A percentile compares a stretch with the other conserved stretches of the same genome.
Evolutionary conservation across 2,329 filamentous ascomycete genomes (phyloP).

Genomic region (Coniochaeta prunicola): DNA sequence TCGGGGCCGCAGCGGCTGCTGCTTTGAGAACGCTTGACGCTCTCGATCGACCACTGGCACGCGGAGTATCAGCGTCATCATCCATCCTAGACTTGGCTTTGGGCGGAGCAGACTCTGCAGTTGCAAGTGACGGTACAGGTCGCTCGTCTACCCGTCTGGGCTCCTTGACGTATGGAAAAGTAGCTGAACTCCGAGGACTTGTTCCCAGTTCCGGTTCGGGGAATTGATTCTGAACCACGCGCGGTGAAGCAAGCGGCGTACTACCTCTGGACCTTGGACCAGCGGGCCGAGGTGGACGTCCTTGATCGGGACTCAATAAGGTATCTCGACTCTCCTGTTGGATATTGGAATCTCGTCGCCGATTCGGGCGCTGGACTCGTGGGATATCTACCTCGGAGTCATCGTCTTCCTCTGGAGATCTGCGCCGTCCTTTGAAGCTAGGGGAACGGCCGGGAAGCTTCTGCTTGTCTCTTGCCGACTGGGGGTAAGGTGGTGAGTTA

Average conservation of each 20-base stretch:
- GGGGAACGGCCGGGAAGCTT: conserved; percentile 19
- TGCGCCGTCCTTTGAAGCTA: conserved; percentile 13
- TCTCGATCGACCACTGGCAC: background rate
- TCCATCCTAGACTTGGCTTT: background rate
- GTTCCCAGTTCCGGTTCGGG: conserved; percentile 6
- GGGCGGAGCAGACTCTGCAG: background rate
- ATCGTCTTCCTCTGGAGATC: conserved; percentile 23
- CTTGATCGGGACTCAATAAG: conserved; percentile 14
- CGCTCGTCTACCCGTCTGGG: background rate
- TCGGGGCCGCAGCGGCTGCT: conserved; percentile 8
- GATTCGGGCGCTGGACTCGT: conserved; percentile 19
- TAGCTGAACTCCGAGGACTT: conserved; percentile 13
- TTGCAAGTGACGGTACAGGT: background rate
- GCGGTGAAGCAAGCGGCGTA: conserved; percentile 25
- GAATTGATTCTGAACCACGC: conserved; percentile 10
- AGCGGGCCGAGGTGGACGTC: conserved; percentile 6
- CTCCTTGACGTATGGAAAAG: conserved; percentile 9
- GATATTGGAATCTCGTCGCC: conserved; percentile 25
- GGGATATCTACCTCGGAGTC: conserved; percentile 32
- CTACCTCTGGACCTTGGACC: conserved; percentile 26
- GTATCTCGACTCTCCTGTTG: conserved; percentile 24
- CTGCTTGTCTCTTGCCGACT: conserved; percentile 9
- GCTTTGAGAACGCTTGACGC: conserved; percentile 2
- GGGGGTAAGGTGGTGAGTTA: conserved; percentile 19
- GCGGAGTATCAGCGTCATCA: background rate